Base-by-base conservation (phyloP, 208 protist species). In the Trypanosoma brucei region DNA sequence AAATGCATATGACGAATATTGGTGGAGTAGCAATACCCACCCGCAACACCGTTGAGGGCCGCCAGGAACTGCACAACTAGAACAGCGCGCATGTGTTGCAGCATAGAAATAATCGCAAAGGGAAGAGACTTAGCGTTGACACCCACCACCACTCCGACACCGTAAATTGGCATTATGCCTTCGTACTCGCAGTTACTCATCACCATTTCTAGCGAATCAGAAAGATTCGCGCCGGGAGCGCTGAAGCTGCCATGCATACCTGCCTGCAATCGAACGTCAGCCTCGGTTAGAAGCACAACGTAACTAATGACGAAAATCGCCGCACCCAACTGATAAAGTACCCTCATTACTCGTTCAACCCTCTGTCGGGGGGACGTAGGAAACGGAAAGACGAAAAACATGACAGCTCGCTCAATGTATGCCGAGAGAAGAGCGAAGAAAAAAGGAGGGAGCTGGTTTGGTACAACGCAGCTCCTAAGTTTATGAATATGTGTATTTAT, bases 361-460 rank as follows among this genome's bases (percentile, higher is more conserved):
- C 42, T 48, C 40, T 64, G 55, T 33, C 88, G 72, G 37, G 88
- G 88, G 70, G 91, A 92, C 61, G 85, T 70, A 36, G 85, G 75
- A 4, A 74, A 84, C 30, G 88, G 85, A 61, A 79, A 79, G 13
- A 92, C 58, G 59, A 87, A 94, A 34, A 94, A 72, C 88, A 94
- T 94, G 1, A 5, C 36, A 31, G 35, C 42, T 14, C 30, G 22
- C 35, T 14, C n/a, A 7, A 34, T 6, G 33, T 14, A 42, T n/a
- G 34, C 30, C 39, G 14, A 7, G 1, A n/a, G 54, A 58, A 33
- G 36, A 40, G 36, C 7, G n/a, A 14, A n/a, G 54, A 42, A 33
- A 31, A 6, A 34, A 52, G 52, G 14, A 30, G 39, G 45, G 39
- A 53, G 42, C 11, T 46, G 42, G 11, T 14, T 46, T 22, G 22